Evolutionary conservation across 2,329 filamentous ascomycete genomes (phyloP).

Genomic region (Blastomyces silverae): DNA sequence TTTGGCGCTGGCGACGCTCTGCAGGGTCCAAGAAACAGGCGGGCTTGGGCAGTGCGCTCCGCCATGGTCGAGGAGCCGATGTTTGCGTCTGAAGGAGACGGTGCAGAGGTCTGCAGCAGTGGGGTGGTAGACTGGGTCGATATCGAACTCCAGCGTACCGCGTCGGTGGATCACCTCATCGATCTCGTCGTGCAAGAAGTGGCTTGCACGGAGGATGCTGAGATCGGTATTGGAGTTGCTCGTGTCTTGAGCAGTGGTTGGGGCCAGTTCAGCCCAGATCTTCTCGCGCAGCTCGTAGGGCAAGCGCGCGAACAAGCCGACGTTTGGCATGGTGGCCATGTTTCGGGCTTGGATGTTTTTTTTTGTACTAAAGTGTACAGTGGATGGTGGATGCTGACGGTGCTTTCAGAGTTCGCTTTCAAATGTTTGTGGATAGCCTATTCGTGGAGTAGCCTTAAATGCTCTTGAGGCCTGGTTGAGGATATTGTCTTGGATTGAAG

Average conservation of each 20-base stretch:
- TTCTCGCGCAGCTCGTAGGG: slow-evolving; percentile 1
- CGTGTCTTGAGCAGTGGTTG: not conserved
- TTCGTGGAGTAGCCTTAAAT: not conserved
- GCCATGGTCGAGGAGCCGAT: not conserved
- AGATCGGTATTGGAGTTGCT: not conserved
- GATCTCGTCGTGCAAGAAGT: not conserved
- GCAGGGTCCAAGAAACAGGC: not conserved
- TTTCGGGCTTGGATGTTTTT: not conserved
- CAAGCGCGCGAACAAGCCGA: not conserved
- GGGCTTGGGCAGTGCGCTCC: not conserved
- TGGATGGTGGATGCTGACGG: not conserved
- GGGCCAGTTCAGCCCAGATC: slow-evolving; percentile 6
- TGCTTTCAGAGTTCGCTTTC: not conserved
- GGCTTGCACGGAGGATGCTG: slow-evolving; percentile 9
- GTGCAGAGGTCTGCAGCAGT: not conserved
- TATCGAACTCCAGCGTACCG: not conserved
- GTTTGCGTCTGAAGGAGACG: not conserved
- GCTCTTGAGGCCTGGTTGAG: not conserved
- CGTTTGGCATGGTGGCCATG: not conserved
- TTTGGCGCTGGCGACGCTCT: not conserved
- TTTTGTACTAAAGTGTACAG: not conserved
- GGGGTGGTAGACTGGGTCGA: slow-evolving; percentile 1
- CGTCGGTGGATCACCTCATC: not conserved
- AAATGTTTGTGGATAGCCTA: not conserved
- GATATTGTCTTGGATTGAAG: not conserved